phyloP scores from a whole-genome alignment of 208 protist species.

The Acanthamoeba divionensis region DNA sequence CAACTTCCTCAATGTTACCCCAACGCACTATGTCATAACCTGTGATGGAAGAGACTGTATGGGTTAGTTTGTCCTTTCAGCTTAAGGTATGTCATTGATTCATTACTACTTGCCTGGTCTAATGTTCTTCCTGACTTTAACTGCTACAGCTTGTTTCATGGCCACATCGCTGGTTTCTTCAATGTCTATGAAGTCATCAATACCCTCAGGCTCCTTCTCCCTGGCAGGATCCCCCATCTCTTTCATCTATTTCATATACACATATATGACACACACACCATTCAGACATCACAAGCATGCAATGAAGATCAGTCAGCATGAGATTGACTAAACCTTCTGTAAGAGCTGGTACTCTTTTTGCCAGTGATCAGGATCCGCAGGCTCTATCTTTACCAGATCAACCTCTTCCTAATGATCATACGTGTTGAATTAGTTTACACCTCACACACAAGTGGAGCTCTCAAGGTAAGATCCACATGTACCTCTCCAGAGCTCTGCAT shows the following conservation, averaged over 20 bases:
- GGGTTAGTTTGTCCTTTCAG: too few relatives aligned
- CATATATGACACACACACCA: not conserved
- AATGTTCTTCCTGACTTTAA: not conserved
- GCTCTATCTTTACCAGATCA: slow-evolving; percentile 4
- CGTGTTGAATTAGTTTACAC: too few relatives aligned
- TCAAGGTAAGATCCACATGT: too few relatives aligned
- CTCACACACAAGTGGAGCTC: too few relatives aligned
- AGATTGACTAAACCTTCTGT: not conserved
- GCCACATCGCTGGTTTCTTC: not conserved
- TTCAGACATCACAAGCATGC: not conserved
- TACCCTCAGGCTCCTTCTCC: not conserved
- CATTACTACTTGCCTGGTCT: not conserved
- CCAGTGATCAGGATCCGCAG: slow-evolving; percentile 20
- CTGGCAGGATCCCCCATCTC: not conserved
- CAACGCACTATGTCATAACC: slow-evolving; percentile 33
- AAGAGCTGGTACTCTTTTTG: not conserved
- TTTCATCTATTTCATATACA: not conserved
- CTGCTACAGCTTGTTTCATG: not conserved
- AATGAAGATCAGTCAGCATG: too few relatives aligned
- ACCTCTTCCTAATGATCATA: slow-evolving; percentile 28
- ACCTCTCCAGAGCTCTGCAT: not conserved
- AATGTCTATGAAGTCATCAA: slow-evolving; percentile 16
- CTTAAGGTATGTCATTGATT: too few relatives aligned
- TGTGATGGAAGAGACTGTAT: not conserved
- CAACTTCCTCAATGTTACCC: slow-evolving; percentile 26